phyloP scores from a whole-genome alignment of 2,329 filamentous ascomycete genomes.

The Pyricularia pennisetigena region DNA sequence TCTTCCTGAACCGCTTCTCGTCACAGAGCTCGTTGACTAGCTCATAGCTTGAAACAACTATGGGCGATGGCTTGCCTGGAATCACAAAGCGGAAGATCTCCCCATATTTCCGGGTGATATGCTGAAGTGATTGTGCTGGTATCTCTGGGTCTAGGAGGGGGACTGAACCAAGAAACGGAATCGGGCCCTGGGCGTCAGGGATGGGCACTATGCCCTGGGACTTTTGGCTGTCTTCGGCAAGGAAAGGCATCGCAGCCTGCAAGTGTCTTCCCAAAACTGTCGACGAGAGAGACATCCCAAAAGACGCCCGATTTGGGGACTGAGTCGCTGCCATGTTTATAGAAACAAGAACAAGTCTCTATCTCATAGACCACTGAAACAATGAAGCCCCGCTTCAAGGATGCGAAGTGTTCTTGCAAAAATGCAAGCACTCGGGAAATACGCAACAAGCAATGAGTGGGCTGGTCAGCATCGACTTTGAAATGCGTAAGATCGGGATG shows the following conservation, averaged over 20 bases:
- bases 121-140: constrained; percentile 42
- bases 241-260: neutral
- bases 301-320: too few species aligned
- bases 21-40: constrained; percentile 55
- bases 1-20: constrained; percentile 56
- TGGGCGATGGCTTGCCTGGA: neutral
- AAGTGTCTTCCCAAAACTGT: neutral
- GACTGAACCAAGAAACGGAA: constrained; percentile 1
- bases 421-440: neutral
- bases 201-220: neutral
- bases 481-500: too few species aligned
- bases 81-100: constrained; percentile 50
- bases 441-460: neutral
- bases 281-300: neutral
- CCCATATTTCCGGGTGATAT: constrained; percentile 55
- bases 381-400: neutral
- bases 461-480: neutral
- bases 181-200: neutral
- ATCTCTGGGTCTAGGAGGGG: constrained; percentile 25
- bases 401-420: neutral
- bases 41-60: constrained; percentile 7
- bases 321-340: neutral
- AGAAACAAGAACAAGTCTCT: neutral
- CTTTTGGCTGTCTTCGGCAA: neutral
- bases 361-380: neutral